Base-by-base conservation (phyloP, 2,329 filamentous ascomycete species). In the Sclerotinia subarctica region DNA sequence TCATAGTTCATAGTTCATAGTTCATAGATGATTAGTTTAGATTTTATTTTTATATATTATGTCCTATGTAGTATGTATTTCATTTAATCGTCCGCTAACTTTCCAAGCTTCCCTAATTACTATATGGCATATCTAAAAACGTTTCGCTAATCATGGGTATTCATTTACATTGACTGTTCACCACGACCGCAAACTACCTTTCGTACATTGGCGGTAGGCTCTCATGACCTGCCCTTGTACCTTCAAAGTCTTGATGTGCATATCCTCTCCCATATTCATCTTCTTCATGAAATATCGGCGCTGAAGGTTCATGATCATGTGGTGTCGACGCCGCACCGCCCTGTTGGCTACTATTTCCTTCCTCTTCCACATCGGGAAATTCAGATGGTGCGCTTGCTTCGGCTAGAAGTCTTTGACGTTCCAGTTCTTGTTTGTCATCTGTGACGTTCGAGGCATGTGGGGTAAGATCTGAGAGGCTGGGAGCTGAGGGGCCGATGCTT, bases 401-500 rank as follows among this genome's bases (percentile, higher is more conserved):
- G 59, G 79, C 78, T 70, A 86, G 76, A 19, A 88, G 75, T 60
- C 85, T 80, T 69, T 79, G 83, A 38, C 84, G 81, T 74, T 90
- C 88, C 17, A 91, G 78, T 74, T 92, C 89, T 74, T 87, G 85
- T 74, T 92, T 92, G 74, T 92, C 94, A 67, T 95, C 91, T 19
- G 78, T 72, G 68, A 75, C 57, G 57, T 76, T 72, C 11, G 69
- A 69, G 69, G 68, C 63, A 68, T 60, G 46, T 49, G 72, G 67
- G 67, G 66, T 72, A 6, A 75, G 66, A 65, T 74, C 70, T 35
- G 74, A 68, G 4, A 76, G 69, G 46, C 73, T 69, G 17, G 71
- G 75, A 11, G 70, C 69, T 51, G 74, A 70, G 32, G 74, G 72
- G 59, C 74, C 69, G 5, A 74, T 68, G 10, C 7, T 21, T 62